phyloP scores from a whole-genome alignment of 306 rosid genomes.

The Quercus parvula region DNA sequence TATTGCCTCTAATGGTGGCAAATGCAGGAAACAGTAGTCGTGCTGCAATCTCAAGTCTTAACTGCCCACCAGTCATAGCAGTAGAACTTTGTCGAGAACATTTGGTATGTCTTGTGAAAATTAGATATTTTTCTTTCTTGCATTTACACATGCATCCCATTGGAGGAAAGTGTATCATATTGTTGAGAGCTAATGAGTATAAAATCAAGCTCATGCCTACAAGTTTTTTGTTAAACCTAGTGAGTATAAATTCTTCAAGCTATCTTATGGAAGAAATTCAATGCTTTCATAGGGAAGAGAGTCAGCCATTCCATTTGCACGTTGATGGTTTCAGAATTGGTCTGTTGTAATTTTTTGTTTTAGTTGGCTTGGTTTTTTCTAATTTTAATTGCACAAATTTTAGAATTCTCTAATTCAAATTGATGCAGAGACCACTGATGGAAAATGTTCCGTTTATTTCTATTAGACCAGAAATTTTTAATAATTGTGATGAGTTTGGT shows the following conservation, averaged over 20 bases:
- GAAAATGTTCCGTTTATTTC: background rate
- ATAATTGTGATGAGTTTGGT: background rate
- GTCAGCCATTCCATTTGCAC: background rate
- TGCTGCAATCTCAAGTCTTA: constrained; percentile 64
- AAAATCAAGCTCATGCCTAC: background rate
- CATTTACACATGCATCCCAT: background rate
- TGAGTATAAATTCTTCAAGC: background rate
- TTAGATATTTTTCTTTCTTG: background rate
- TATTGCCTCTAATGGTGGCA: constrained; percentile 63
- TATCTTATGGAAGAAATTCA: too few species aligned
- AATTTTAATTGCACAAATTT: background rate
- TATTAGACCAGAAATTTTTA: background rate
- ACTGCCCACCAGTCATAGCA: constrained; percentile 75
- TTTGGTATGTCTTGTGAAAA: constrained; percentile 52
- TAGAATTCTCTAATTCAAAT: background rate
- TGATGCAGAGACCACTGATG: background rate
- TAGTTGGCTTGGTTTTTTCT: background rate
- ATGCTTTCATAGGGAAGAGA: background rate
- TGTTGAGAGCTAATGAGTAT: background rate
- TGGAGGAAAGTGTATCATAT: background rate
- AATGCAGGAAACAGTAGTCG: constrained; percentile 60
- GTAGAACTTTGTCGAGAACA: constrained; percentile 89
- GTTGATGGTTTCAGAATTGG: background rate
- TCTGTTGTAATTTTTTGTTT: background rate
- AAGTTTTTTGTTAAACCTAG: background rate